Base-by-base conservation (phyloP, 192 early-diverging fungal genomes). In the Coemansia sp. region DNA sequence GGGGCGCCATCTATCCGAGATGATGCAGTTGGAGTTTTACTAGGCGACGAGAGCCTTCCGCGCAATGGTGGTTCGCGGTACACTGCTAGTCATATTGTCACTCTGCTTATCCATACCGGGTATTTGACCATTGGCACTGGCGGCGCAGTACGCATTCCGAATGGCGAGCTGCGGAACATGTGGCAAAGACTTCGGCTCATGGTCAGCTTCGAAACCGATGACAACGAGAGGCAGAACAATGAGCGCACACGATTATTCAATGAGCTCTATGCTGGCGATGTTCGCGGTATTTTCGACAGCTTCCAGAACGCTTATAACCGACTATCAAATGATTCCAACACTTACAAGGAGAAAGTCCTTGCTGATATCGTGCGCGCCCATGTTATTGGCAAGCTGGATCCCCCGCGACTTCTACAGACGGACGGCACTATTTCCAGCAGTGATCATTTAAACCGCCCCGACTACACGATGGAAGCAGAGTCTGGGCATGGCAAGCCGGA, bases 301-400 rank as follows among this genome's bases (percentile, higher is more conserved):
- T 27, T 55, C 27, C 20, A 27, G 52, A 22, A 7, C 12, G 27
- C 11, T 3, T 55, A 27, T 29, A 12, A 18, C 52, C 6, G 11
- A 27, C 22, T 55, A 11, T 29, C 22, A 8, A 55, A 55, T 27
- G 27, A 27, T 27, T 27, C 27, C 27, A 27, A 27, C 27, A 27
- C 27, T 27, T 27, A 27, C 27, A 1, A 27, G 27, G 27, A 27
- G 27, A 27, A 27, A 27, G 27, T 27, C 27, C 27, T 27, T 27
- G 27, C 27, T 27, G 12, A 55, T 20, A 27, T 55, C 3, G 10
- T 55, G 52, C 52, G 52, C 52, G 0, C 11, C 5, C 11, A 55
- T 55, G 52, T 55, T 55, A 55, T 55, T 55, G 52, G 52, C 52
- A 55, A 29, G 27, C 52, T 55, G 52, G 22, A 55, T 12, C 52